Base-by-base conservation (phyloP, 2,329 filamentous ascomycete genomes). In the Phoma sp. region DNA sequence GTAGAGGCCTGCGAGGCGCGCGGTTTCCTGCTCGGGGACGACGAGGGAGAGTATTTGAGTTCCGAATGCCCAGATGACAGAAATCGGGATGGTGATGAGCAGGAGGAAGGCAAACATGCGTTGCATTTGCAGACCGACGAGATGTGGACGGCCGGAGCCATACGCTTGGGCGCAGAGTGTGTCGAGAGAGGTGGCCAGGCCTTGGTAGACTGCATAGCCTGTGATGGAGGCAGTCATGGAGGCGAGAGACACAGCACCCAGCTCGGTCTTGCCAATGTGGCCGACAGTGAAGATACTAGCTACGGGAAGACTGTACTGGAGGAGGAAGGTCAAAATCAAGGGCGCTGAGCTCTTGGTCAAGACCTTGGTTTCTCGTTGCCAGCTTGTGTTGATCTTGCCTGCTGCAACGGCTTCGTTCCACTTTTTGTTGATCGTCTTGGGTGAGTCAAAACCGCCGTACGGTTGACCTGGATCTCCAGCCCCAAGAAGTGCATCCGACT, bases 131-230 rank as follows among this genome's bases (percentile, higher is more conserved):
- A 95, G 74, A 1, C 91, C 93, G 53, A 98, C 93, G 5, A 98
- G 84, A 63, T 93, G 90, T 71, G 90, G 96, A 72, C 89, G 90
- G 0, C 93, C 93, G 0, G 91, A 96, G 2, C 95, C 93, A 71
- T 96, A 98, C 0, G 95, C 93, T 75, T 98, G 93, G 0, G 93
- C 86, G 73, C 93, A 97, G 2, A 98, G 85, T 0, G 93, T 98
- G 75, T 98, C 93, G 30, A 98, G 81, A 60, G 89, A 91, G 4
- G 93, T 98, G 1, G 92, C 89, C 12, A 98, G 82, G n/a, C 92
- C 78, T 62, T 80, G 77, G 45, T 78, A 80, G 12, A 80, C 75
- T 1, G 78, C 74, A 53, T 79, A 80, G 1, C 78, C 78, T 3
- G 78, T 81, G 23, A 81, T 80, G 38, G 75, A 78, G 0, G 78